Evolutionary conservation across 1,284 basidiomycete species (phyloP), one percentile per base, ranked within the genome.

Genomic region (Thelephora terrestris): DNA sequence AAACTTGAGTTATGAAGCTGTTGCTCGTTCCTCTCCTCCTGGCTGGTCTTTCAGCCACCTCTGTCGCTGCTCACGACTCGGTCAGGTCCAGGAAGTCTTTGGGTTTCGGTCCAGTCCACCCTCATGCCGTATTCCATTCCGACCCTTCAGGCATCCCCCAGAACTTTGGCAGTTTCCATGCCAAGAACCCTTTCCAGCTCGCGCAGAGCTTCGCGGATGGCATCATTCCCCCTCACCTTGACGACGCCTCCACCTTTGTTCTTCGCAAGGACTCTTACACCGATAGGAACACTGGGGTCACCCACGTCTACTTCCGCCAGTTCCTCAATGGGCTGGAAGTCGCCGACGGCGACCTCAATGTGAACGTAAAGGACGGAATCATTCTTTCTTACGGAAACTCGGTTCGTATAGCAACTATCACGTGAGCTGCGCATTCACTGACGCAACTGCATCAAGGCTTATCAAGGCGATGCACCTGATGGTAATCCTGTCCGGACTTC

Each of bases 251-350:
- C 54, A 60, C 70, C 0, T 86, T 76, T 61, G 69, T 69, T 58
- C 74, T 90, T 53, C 78, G 85, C 47, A 69, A 78, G 49, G 84
- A 94, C 72, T 91, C 88, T 27, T 94, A 94, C 65, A 91, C 87
- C 44, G 91, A 95, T 66, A 67, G 69, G 51, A 76, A 74, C 50
- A 91, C 89, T 2, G 85, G 85, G n/a, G 74, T 93, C 43, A 85
- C 87, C 18, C 89, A 94, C 64, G 71, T 91, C 55, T 93, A 90
- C 58, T 79, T 84, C 53, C 78, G 82, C 54, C 91, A 97, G 67
- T 56, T 86, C 47, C 64, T 93, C 57, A 79, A 86, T 53, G 89
- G 90, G 37, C 70, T 93, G 48, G 89, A 93, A 61, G 89, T 97
- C 12, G 74, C 78, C 16, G 89, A 96, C 60, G 91, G 85, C 40